These are phyloP conservation scores for Pseudognaphalium luteoalbum DNA, from an alignment of 129 eudicot genomes.

Conservation along the genomic window DNA sequence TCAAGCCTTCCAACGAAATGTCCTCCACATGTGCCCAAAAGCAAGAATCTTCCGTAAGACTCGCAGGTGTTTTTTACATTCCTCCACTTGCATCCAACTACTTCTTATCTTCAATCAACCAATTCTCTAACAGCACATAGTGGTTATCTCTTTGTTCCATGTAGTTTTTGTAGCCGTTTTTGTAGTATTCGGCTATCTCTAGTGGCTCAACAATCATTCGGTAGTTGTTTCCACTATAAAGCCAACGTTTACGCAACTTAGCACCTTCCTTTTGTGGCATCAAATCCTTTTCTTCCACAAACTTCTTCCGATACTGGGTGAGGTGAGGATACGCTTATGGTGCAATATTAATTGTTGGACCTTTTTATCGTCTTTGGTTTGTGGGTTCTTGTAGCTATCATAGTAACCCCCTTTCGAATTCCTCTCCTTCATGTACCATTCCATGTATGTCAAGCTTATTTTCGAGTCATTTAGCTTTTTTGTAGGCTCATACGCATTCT, in stretches of 20 bases:
- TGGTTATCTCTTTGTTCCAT: not conserved
- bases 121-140: not conserved
- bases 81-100: not conserved
- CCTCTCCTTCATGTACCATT: no score
- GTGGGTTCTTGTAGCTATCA: no score
- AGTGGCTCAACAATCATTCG: not conserved
- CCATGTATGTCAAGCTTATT: no score
- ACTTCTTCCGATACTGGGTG: no score
- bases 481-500: no score
- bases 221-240: not conserved
- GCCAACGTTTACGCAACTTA: not conserved
- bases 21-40: not conserved
- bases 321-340: no score
- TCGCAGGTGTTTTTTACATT: not conserved
- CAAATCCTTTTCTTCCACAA: not conserved
- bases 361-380: no score
- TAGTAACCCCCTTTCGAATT: no score
- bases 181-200: not conserved
- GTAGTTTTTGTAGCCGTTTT: not conserved
- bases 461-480: no score
- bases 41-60: not conserved
- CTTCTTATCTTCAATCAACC: not conserved
- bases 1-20: not conserved
- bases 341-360: no score
- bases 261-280: not conserved